Conservation (phyloP, 306 rosid genomes). For the Malus sieversii region DNA sequence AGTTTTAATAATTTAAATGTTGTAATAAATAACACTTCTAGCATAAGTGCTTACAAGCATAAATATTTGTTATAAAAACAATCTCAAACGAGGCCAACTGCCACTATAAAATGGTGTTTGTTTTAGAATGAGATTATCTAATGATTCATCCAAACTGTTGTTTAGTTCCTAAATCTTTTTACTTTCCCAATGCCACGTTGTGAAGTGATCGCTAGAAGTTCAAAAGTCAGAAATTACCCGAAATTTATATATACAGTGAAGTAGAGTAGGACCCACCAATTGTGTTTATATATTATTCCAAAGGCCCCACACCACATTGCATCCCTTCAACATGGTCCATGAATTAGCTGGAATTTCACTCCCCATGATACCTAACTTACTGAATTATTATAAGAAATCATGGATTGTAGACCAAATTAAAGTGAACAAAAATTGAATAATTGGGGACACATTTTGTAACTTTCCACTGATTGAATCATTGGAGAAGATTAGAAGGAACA, state of each 20-base stretch:
- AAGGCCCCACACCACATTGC: not conserved
- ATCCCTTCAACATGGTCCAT: slow-evolving; percentile 12
- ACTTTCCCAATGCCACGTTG: not conserved
- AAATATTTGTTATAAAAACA: too few relatives aligned
- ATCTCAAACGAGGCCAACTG: too few relatives aligned
- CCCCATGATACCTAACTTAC: slow-evolving; percentile 7
- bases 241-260: not conserved
- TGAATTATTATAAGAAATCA: slow-evolving; percentile 14
- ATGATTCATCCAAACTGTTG: not conserved
- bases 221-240: not conserved
- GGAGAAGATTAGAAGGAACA: slow-evolving; percentile 17
- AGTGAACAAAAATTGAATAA: slow-evolving; percentile 8
- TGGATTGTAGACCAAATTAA: slow-evolving; percentile 13
- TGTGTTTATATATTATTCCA: not conserved
- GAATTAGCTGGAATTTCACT: slow-evolving; percentile 3
- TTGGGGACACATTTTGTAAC: slow-evolving; percentile 22
- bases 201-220: not conserved
- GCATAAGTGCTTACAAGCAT: too few relatives aligned
- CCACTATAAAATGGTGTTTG: not conserved
- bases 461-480: not conserved
- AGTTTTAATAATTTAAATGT: too few relatives aligned
- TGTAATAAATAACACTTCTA: too few relatives aligned
- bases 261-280: not conserved
- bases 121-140: not conserved
- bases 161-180: not conserved